Evolutionary conservation across 805 yeast species (phyloP), one percentile per base, ranked within the genome.

Genomic region (Candida endomychidarum): DNA sequence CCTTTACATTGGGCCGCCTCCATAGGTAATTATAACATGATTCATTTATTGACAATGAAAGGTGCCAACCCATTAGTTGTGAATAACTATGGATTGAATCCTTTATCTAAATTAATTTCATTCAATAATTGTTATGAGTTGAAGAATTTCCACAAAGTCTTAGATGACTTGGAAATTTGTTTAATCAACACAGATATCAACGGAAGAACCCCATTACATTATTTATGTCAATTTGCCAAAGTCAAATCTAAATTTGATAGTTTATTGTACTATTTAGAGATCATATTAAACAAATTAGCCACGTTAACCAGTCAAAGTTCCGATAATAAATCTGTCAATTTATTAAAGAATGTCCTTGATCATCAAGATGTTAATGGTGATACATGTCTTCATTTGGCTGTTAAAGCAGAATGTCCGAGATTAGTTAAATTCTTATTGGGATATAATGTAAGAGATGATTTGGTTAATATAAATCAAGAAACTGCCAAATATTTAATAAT

Each of bases 1-100:
- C 84, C 96, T 2, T 80, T 93, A 50, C 99, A 93, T 62, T 93
- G 98, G 97, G 96, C 98, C 0, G 88, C 97, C 45, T 85, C 98
- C 1, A 88, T 93, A 77, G 99, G 98, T 3, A 86, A 83, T 57
- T 63, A 83, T 23, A 76, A 75, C 34, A 80, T 90, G 63, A 81
- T 87, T 41, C 93, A 84, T 49, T 75, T 89, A 10, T 70, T 93
- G 29, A 63, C 87, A 21, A 71, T 80, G 20, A 78, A 83, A 27
- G 95, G 96, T 4, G 93, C 96, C 2, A 77, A 81, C 61, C 67
- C 74, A 12, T 52, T 69, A 31, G 70, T 61, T 18, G 75, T 78
- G 41, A 74, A 80, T 44, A 74, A 65, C 46, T 65, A 75, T 32
- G 96, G 96, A 0, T 87, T 90, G 56, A 90, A 89, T 16, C 95